A percentile compares a stretch with the other conserved stretches of the same genome.
Conservation (phyloP, 768 basidiomycete genomes). For the Termitomyces sp. region DNA sequence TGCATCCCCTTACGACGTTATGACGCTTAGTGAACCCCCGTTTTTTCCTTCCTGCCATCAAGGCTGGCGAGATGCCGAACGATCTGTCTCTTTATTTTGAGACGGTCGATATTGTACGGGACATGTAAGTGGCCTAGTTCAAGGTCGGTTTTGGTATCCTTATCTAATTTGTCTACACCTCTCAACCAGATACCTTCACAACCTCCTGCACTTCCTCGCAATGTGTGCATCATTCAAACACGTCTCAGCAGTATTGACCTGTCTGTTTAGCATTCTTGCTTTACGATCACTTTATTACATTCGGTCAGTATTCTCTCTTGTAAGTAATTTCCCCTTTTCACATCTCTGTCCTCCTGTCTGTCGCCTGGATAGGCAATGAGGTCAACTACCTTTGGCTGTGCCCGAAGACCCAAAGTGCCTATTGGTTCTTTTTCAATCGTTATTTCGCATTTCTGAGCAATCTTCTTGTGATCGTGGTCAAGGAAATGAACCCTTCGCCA, state of each 20-base stretch:
- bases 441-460: slow-evolving; percentile 42
- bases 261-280: slow-evolving; percentile 28
- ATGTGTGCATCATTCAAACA: no score
- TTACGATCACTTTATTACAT: slow-evolving; percentile 36
- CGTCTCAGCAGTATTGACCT: background rate
- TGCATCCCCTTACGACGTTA: no score
- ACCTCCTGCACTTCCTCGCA: slow-evolving; percentile 23
- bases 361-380: slow-evolving; percentile 27
- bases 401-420: slow-evolving; percentile 32
- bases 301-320: slow-evolving; percentile 20
- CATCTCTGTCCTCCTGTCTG: background rate
- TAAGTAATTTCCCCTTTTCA: background rate
- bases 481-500: slow-evolving; percentile 21
- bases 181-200: slow-evolving; percentile 19
- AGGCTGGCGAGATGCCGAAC: slow-evolving; percentile 22
- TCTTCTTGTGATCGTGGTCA: slow-evolving; percentile 24
- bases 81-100: background rate
- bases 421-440: slow-evolving; percentile 46
- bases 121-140: slow-evolving; percentile 1
- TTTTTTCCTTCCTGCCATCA: no score
- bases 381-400: slow-evolving; percentile 41
- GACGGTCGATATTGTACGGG: background rate
- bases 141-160: background rate
- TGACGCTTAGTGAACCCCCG: no score
- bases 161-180: background rate